phyloP scores from a whole-genome alignment of 305 asterid species.

The Plantago rigida region DNA sequence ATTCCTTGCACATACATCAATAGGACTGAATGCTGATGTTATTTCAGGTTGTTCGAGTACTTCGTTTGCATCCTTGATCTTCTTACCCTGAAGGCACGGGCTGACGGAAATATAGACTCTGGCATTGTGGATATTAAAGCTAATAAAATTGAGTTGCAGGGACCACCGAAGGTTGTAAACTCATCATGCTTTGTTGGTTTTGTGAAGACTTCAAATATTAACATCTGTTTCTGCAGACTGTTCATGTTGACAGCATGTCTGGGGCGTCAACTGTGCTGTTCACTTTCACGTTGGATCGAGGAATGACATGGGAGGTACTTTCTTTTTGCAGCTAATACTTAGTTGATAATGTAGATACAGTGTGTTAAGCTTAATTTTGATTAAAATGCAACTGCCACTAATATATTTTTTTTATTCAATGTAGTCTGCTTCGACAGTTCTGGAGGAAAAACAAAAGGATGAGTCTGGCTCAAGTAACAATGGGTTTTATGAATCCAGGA shows the following conservation, averaged over 20 bases:
- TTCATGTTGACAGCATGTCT: conserved; percentile 78
- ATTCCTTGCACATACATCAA: conserved; percentile 9
- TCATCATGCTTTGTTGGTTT: conserved; percentile 28
- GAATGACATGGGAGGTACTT: conserved; percentile 90
- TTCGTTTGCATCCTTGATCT: conserved; percentile 77
- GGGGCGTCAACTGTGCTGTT: conserved; percentile 87
- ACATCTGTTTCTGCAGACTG: conserved; percentile 60
- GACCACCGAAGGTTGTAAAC: conserved; percentile 64
- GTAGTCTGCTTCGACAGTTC: conserved; percentile 72
- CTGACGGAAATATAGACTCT: conserved; percentile 87
- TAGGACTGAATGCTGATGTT: conserved; percentile 32
- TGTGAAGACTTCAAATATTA: conserved; percentile 25
- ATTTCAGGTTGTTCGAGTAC: conserved; percentile 81
- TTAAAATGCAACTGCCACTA: conserved; percentile 19
- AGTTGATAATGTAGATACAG: conserved; percentile 16
- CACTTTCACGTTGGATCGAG: conserved; percentile 83
- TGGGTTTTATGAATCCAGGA: conserved; percentile 85
- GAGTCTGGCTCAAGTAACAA: conserved; percentile 46
- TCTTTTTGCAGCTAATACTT: conserved; percentile 9
- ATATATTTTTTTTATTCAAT: conserved; percentile 20
- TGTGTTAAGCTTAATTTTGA: conserved; percentile 3
- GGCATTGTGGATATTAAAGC: conserved; percentile 91
- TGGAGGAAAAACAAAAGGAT: conserved; percentile 73
- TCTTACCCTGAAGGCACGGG: conserved; percentile 64
- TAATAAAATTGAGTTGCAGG: conserved; percentile 60